These are phyloP conservation scores for Talaromyces ruber DNA, from an alignment of 495 filamentous ascomycete species.

Conservation along the genomic window DNA sequence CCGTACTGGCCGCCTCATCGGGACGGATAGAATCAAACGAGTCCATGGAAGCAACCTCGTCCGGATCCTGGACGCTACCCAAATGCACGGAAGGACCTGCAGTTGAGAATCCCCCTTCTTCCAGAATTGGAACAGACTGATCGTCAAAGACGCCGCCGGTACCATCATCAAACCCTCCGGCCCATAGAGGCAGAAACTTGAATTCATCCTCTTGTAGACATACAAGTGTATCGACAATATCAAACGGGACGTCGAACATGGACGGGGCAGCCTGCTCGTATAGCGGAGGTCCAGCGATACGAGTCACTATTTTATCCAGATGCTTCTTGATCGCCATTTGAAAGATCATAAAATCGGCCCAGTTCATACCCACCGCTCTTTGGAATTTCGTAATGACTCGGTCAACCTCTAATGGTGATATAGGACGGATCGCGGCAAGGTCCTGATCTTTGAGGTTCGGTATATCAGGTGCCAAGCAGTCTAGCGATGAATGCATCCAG, in stretches of 20 bases:
- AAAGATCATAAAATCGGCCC: background rate
- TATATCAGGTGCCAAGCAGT: background rate
- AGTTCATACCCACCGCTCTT: too few species aligned
- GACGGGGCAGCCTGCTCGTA: background rate
- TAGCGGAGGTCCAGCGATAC: background rate
- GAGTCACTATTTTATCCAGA: background rate
- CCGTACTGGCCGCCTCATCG: constrained; percentile 23
- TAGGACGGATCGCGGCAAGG: background rate
- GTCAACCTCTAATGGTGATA: background rate
- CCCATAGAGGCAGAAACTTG: constrained; percentile 46
- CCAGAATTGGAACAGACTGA: constrained; percentile 26
- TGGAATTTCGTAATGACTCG: background rate
- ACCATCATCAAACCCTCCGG: constrained; percentile 46
- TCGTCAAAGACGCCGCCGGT: constrained; percentile 43
- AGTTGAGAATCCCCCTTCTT: constrained; percentile 31
- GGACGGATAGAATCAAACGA: constrained; percentile 15
- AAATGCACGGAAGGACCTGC: constrained; percentile 36
- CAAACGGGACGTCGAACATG: constrained; percentile 7
- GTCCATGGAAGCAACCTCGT: constrained; percentile 11
- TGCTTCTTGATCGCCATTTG: background rate
- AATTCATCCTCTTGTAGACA: constrained; percentile 41
- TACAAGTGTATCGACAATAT: constrained; percentile 32
- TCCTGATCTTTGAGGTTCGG: constrained; percentile 5
- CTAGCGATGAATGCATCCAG: background rate
- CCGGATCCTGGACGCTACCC: constrained; percentile 16